A percentile compares a stretch with the other conserved stretches of the same genome.
Evolutionary conservation across 2,329 filamentous ascomycete genomes (phyloP).

Genomic region (Coleophoma cylindrospora): DNA sequence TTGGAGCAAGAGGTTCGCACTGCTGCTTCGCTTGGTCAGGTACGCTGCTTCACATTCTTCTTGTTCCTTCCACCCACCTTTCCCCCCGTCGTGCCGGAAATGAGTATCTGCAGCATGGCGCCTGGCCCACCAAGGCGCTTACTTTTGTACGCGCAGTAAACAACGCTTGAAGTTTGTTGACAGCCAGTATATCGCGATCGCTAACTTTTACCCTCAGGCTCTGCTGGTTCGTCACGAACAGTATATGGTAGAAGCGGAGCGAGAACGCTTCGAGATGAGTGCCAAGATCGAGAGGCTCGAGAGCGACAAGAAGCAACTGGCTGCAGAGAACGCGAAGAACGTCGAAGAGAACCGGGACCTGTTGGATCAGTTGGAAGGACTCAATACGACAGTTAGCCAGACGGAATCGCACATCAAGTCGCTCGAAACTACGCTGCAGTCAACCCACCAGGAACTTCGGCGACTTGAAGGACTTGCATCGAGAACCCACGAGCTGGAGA

Average conservation of each 20-base stretch:
- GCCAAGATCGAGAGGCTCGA: constrained; percentile 73
- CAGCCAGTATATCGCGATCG: constrained; percentile 27
- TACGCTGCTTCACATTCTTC: constrained; percentile 43
- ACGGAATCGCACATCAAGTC: constrained; percentile 76
- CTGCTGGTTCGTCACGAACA: constrained; percentile 88
- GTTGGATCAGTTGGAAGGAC: constrained; percentile 75
- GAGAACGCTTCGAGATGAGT: constrained; percentile 70
- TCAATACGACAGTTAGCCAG: constrained; percentile 75
- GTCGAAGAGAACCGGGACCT: constrained; percentile 80
- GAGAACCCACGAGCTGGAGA: constrained; percentile 74
- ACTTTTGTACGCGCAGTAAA: background rate
- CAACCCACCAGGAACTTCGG: constrained; percentile 72
- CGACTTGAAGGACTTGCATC: constrained; percentile 68
- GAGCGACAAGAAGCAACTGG: constrained; percentile 65
- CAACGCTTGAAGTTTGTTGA: background rate
- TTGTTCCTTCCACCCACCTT: constrained; percentile 10
- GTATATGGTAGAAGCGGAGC: constrained; percentile 89
- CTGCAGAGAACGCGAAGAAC: constrained; percentile 70
- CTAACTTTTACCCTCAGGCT: constrained; percentile 79
- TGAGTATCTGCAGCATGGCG: background rate
- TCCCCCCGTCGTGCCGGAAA: constrained; percentile 6
- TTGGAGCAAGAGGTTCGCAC: constrained; percentile 84
- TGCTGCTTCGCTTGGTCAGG: constrained; percentile 86
- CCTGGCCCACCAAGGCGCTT: background rate
- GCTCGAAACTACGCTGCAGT: constrained; percentile 71